A percentile compares a stretch with the other conserved stretches of the same genome.
phyloP scores from a whole-genome alignment of 2,329 filamentous ascomycete genomes.

The Fusarium miscanthi region DNA sequence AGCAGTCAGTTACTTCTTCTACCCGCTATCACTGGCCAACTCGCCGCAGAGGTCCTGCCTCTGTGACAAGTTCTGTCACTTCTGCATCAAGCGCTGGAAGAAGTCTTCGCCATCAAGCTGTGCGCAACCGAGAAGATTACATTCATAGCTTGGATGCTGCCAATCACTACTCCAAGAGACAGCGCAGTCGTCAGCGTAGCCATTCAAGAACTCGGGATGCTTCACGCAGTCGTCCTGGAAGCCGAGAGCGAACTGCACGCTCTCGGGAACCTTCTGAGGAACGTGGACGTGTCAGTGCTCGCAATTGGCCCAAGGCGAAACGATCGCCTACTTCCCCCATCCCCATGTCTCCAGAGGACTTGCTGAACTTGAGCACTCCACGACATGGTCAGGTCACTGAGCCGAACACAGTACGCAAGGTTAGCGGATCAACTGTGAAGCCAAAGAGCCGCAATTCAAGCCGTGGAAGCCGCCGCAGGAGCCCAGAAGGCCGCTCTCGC shows the following conservation, averaged over 20 bases:
- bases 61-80: slow-evolving; percentile 67
- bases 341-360: slow-evolving; percentile 92
- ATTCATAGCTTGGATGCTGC: slow-evolving; percentile 88
- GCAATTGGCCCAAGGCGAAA: slow-evolving; percentile 79
- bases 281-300: slow-evolving; percentile 72
- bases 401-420: slow-evolving; percentile 59
- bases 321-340: slow-evolving; percentile 91
- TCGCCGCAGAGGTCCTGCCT: slow-evolving; percentile 64
- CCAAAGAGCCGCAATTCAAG: slow-evolving; percentile 61
- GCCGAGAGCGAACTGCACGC: slow-evolving; percentile 62
- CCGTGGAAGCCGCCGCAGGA: slow-evolving; percentile 59
- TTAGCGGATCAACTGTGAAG: slow-evolving; percentile 48
- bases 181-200: slow-evolving; percentile 67
- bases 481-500: slow-evolving; percentile 57
- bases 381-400: slow-evolving; percentile 51
- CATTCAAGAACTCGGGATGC: slow-evolving; percentile 57
- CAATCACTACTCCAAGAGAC: slow-evolving; percentile 68
- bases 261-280: slow-evolving; percentile 74
- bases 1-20: slow-evolving; percentile 65
- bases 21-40: slow-evolving; percentile 66
- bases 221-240: slow-evolving; percentile 59
- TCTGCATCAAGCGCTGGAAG: slow-evolving; percentile 65
- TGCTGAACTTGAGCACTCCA: slow-evolving; percentile 70
- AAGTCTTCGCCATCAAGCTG: slow-evolving; percentile 60
- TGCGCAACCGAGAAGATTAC: slow-evolving; percentile 80